phyloP scores from a whole-genome alignment of 306 rosid species.

The barrel medic (Medicago truncatula) region MtrunA17r5.0-ANR NC_053043.1:16749501-16750000 shows the following conservation, averaged over 20 bases:
- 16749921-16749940: constrained; percentile 72
- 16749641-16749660: not conserved
- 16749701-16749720: constrained; percentile 4
- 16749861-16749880: constrained; percentile 58
- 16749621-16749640: no score
- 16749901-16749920: constrained; percentile 44
- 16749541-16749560: no score
- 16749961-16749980: constrained; percentile 58
- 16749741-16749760: not conserved
- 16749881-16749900: constrained; percentile 51
- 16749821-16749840: constrained; percentile 35
- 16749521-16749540: no score
- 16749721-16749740: constrained; percentile 8
- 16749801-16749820: constrained; percentile 61
- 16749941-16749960: constrained; percentile 56
- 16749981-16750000: constrained; percentile 62
- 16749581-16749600: no score
- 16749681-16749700: not conserved
- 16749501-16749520: no score
- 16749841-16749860: constrained; percentile 30
- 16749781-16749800: constrained; percentile 39
- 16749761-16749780: constrained; percentile 8
- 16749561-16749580: no score
- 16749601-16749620: no score
- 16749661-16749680: not conserved